phyloP scores from a whole-genome alignment of 208 protist genomes.

The Acanthamoeba lugdunensis region DNA sequence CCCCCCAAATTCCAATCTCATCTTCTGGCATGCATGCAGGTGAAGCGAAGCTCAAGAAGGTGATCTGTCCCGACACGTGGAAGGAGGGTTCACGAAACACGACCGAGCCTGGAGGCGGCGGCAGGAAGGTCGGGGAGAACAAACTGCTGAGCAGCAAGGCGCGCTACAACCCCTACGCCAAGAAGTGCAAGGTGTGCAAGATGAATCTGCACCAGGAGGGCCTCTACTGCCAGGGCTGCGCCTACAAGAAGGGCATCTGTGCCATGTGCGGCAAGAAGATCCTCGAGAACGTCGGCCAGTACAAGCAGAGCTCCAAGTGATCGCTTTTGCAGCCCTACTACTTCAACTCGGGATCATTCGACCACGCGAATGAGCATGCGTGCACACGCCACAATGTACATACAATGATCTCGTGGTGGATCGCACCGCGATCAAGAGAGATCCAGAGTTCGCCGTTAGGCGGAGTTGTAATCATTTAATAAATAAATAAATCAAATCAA shows the following conservation, averaged over 20 bases:
- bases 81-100: constrained; percentile 67
- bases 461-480: no score
- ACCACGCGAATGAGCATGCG: no score
- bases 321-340: neutral
- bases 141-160: constrained; percentile 54
- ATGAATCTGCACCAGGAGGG: constrained; percentile 38
- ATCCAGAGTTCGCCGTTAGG: no score
- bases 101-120: constrained; percentile 11
- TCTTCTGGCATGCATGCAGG: neutral
- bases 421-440: no score
- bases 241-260: constrained; percentile 73
- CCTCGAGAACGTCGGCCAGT: constrained; percentile 45
- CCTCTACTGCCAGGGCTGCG: constrained; percentile 62
- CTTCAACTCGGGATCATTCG: no score
- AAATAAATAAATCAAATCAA: no score
- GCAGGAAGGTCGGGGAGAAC: constrained; percentile 45
- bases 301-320: constrained; percentile 67
- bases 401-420: no score
- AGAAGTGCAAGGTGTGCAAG: constrained; percentile 70
- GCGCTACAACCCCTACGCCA: constrained; percentile 57
- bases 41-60: constrained; percentile 45
- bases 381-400: no score
- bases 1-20: neutral
- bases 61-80: constrained; percentile 58
- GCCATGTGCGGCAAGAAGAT: constrained; percentile 73